A percentile compares a stretch with the other conserved stretches of the same genome.
Conservation (phyloP, 225 moss, liverwort and hornwort genomes). For the Lunularia cruciata region DNA sequence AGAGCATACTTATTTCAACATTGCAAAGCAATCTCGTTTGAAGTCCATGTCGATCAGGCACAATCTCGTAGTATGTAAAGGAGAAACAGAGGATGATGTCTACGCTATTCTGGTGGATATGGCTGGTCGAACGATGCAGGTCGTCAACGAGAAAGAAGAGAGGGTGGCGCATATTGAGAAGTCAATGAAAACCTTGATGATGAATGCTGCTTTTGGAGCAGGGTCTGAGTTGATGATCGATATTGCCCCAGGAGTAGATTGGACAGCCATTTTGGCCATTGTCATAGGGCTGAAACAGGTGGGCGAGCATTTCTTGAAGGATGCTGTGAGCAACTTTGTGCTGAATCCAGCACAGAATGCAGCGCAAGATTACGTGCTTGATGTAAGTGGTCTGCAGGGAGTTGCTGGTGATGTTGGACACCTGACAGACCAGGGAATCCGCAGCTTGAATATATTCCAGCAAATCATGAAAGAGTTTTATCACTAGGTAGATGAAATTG, state of each 20-base stretch:
- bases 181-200: conserved; percentile 76
- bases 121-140: conserved; percentile 82
- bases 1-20: conserved; percentile 51
- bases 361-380: conserved; percentile 43
- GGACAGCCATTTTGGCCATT: conserved; percentile 70
- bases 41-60: conserved; percentile 80
- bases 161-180: conserved; percentile 66
- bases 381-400: conserved; percentile 34
- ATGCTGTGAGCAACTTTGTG: conserved; percentile 74
- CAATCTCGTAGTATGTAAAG: conserved; percentile 76
- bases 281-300: conserved; percentile 80
- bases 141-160: conserved; percentile 81
- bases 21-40: conserved; percentile 73
- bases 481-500: not conserved
- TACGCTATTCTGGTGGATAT: conserved; percentile 74
- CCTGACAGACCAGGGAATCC: conserved; percentile 26
- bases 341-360: conserved; percentile 70
- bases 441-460: conserved; percentile 31
- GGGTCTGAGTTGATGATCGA: conserved; percentile 84
- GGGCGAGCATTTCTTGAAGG: conserved; percentile 69
- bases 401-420: conserved; percentile 30
- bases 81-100: conserved; percentile 68
- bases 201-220: conserved; percentile 84
- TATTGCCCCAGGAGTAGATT: conserved; percentile 80
- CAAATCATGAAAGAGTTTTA: conserved; percentile 36